phyloP scores from a whole-genome alignment of 306 rosid species.

The Elaeagnus macrophylla region DNA sequence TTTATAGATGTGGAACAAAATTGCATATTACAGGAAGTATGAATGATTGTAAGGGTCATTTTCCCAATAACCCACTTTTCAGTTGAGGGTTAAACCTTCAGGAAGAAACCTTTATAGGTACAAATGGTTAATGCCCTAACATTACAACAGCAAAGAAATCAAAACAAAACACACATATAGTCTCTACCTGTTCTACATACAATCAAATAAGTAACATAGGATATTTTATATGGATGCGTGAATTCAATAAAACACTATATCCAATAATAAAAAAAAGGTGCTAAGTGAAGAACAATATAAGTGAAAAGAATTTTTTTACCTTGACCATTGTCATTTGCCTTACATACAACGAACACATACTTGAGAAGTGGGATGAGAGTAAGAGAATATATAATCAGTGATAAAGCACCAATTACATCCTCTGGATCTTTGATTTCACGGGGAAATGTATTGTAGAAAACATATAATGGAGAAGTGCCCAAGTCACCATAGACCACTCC shows the following conservation, averaged over 20 bases:
- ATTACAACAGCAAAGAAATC: no score
- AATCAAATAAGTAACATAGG: no score
- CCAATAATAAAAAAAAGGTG: neutral
- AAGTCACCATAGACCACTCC: slow-evolving; percentile 97
- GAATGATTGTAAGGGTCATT: no score
- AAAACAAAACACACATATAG: no score
- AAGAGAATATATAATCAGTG: slow-evolving; percentile 94
- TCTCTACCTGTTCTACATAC: no score
- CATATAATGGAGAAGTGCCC: slow-evolving; percentile 97
- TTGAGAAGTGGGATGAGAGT: slow-evolving; percentile 91
- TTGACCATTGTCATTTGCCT: slow-evolving; percentile 98
- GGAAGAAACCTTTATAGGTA: no score
- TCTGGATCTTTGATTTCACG: slow-evolving; percentile 54
- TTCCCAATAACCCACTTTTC: no score
- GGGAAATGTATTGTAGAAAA: slow-evolving; percentile 91
- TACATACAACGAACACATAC: slow-evolving; percentile 71
- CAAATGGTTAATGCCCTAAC: no score
- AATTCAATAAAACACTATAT: neutral
- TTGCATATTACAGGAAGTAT: no score
- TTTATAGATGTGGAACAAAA: no score
- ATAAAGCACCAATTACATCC: slow-evolving; percentile 89
- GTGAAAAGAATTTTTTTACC: slow-evolving; percentile 36
- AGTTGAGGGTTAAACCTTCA: no score
- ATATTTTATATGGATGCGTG: no score
- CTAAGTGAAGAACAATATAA: neutral